phyloP scores from a whole-genome alignment of 2,329 filamentous ascomycete genomes.

The Cadophora luteo-olivacea region DNA sequence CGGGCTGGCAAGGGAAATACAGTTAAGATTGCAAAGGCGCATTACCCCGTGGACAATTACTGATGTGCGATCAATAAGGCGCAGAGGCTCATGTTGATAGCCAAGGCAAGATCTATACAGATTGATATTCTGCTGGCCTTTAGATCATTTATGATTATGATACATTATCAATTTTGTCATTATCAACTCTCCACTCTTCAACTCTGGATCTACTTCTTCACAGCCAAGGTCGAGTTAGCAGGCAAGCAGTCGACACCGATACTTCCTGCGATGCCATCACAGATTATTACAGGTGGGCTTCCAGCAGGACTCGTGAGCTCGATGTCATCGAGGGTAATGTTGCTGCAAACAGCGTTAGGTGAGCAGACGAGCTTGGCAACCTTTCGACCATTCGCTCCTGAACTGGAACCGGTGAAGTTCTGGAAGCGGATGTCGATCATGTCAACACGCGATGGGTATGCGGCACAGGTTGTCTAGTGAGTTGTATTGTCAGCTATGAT shows the following conservation, averaged over 20 bases:
- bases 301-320: constrained; percentile 58
- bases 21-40: too few relatives aligned
- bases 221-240: constrained; percentile 21
- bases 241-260: constrained; percentile 29
- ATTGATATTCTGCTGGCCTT: background rate
- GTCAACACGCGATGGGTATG: constrained; percentile 62
- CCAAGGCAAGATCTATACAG: too few relatives aligned
- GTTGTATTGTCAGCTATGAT: background rate
- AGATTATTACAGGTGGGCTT: constrained; percentile 54
- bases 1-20: too few relatives aligned
- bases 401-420: constrained; percentile 63
- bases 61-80: too few relatives aligned
- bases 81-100: too few relatives aligned
- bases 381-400: constrained; percentile 59
- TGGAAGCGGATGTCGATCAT: constrained; percentile 64
- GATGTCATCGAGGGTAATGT: constrained; percentile 61
- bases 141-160: background rate
- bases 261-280: constrained; percentile 51
- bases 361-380: constrained; percentile 63
- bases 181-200: background rate
- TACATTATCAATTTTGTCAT: background rate
- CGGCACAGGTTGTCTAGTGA: constrained; percentile 52
- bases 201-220: background rate
- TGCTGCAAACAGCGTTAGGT: constrained; percentile 61
- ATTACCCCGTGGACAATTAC: too few relatives aligned